phyloP scores from a whole-genome alignment of 2,329 filamentous ascomycete species.

The Colletotrichum gloeosporioides region DNA sequence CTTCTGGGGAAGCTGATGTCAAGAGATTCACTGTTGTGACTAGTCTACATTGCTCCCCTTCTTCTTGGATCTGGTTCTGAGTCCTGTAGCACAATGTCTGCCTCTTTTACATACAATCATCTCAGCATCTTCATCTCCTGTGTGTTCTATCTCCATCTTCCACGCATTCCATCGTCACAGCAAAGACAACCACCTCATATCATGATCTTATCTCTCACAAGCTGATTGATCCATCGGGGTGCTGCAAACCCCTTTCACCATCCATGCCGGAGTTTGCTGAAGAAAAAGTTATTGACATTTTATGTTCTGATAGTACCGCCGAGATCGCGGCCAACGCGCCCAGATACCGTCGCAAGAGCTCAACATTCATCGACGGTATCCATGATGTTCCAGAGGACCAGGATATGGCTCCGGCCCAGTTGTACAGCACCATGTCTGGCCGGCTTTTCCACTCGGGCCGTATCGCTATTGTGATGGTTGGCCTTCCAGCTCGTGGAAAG shows the following conservation, averaged over 20 bases:
- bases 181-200: background rate
- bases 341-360: conserved; percentile 89
- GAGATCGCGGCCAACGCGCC: conserved; percentile 92
- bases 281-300: conserved; percentile 31
- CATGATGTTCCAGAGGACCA: conserved; percentile 86
- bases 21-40: background rate
- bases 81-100: background rate
- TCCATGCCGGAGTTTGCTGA: conserved; percentile 21
- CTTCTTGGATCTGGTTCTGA: background rate
- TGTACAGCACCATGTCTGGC: conserved; percentile 98
- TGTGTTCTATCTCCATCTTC: background rate
- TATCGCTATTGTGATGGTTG: conserved; percentile 97
- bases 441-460: conserved; percentile 95
- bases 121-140: background rate
- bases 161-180: background rate
- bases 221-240: background rate
- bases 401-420: conserved; percentile 89
- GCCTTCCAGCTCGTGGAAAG: conserved; percentile 92
- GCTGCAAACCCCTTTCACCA: background rate
- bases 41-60: background rate
- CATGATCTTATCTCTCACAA: background rate
- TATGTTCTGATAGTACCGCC: conserved; percentile 67
- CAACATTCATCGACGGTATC: conserved; percentile 95
- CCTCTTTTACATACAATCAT: background rate
- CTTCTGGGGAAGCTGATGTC: background rate